A percentile compares a stretch with the other conserved stretches of the same genome.
Conservation (phyloP, 495 filamentous ascomycete species). For the Bacidia gigantensis region DNA sequence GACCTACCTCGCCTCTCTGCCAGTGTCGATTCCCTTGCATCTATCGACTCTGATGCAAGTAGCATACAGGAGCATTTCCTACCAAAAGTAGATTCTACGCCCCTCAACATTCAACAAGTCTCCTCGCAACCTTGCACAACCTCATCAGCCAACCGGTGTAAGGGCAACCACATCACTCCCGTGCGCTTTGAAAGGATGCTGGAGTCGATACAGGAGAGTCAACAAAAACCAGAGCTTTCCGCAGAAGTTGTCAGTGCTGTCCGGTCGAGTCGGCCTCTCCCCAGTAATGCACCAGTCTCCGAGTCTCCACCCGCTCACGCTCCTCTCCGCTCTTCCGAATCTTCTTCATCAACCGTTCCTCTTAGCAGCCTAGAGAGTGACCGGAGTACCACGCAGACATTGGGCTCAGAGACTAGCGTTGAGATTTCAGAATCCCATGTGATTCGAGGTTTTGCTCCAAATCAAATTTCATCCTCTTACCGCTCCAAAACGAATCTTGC, state of each 20-base stretch:
- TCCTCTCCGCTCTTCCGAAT: slow-evolving; percentile 37
- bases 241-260: slow-evolving; percentile 22
- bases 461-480: slow-evolving; percentile 58
- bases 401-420: slow-evolving; percentile 40
- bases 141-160: slow-evolving; percentile 38
- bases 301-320: slow-evolving; percentile 28
- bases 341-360: slow-evolving; percentile 34
- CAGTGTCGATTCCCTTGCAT: slow-evolving; percentile 73
- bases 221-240: slow-evolving; percentile 47
- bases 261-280: slow-evolving; percentile 38
- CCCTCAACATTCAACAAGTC: slow-evolving; percentile 29
- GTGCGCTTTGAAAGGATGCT: slow-evolving; percentile 83
- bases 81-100: slow-evolving; percentile 28
- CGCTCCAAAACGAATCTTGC: slow-evolving; percentile 47
- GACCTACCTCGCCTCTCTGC: slow-evolving; percentile 81
- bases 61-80: slow-evolving; percentile 41
- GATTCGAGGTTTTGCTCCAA: slow-evolving; percentile 77
- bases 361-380: slow-evolving; percentile 32
- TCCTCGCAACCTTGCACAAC: slow-evolving; percentile 25
- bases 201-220: slow-evolving; percentile 67
- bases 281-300: slow-evolving; percentile 31
- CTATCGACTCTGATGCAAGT: slow-evolving; percentile 57
- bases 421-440: slow-evolving; percentile 51
- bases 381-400: slow-evolving; percentile 28
- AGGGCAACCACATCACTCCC: slow-evolving; percentile 83